phyloP scores from a whole-genome alignment of 2,329 filamentous ascomycete genomes.

The Orbilia brochopaga region DNA sequence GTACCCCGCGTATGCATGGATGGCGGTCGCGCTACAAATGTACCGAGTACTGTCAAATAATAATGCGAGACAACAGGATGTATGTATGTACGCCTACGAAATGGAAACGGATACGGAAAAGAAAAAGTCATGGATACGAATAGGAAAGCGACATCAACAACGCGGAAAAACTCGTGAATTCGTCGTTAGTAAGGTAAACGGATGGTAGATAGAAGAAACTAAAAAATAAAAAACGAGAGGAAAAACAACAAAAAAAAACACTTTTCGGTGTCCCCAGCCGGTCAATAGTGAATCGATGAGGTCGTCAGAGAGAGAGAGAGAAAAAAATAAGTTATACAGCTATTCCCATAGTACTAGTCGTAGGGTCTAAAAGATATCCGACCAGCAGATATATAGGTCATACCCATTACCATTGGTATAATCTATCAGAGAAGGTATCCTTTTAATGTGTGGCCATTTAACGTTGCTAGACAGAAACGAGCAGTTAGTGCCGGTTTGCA shows the following conservation, averaged over 20 bases:
- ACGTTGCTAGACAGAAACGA: conserved; percentile 21
- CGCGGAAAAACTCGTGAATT: conserved; percentile 23
- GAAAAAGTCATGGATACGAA: background rate
- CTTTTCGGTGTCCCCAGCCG: conserved; percentile 22
- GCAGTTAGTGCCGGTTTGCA: conserved; percentile 17
- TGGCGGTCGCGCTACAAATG: too few relatives aligned
- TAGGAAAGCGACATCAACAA: background rate
- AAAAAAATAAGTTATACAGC: conserved; percentile 24
- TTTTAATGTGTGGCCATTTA: conserved; percentile 13
- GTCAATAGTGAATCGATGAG: background rate
- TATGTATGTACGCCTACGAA: too few relatives aligned
- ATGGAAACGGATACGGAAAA: too few relatives aligned
- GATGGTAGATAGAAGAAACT: too few relatives aligned
- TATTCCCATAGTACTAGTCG: background rate
- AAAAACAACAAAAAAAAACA: conserved; percentile 13
- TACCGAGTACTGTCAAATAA: too few relatives aligned
- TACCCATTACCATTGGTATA: conserved; percentile 1
- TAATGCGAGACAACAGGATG: too few relatives aligned
- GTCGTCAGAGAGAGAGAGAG: background rate
- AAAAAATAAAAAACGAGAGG: conserved; percentile 3
- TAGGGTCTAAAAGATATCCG: conserved; percentile 21
- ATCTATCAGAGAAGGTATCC: conserved; percentile 7
- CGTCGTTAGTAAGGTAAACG: conserved; percentile 24
- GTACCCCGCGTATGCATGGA: too few relatives aligned
- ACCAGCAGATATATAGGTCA: conserved; percentile 30